Evolutionary conservation across 345 rosid genomes (phyloP), one percentile per base, ranked within the genome.

Genomic region (Turritis glabra): DNA sequence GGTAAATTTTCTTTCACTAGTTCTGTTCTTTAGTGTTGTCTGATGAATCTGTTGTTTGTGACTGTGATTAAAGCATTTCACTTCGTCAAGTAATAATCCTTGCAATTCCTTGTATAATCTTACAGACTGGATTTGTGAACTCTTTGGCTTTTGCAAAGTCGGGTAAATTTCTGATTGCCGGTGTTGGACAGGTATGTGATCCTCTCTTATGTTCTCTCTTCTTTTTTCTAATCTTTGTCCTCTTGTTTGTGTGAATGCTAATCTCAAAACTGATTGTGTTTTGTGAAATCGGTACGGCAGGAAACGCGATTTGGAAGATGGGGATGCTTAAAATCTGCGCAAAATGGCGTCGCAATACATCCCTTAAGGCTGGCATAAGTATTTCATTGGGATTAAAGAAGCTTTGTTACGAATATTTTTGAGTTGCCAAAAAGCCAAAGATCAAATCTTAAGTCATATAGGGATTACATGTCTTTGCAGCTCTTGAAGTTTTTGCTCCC

Each of bases 281-380:
- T 13, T 57, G 67, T 19, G 38, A 67, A 5, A 59, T 71, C 7
- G 9, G 4, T 69, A 52, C 56, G 33, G 56, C 84, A 92, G 99
- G 99, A 96, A 78, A 93, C 97, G 1, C 89, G 97, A 15, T 85
- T 96, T 7, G 99, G 99, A 79, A 84, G 98, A 80, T 96, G 98
- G 98, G 97, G 93, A 9, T 77, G 71, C 29, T 40, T 72, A 67
- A 78, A 85, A 2, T 71, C 79, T 43, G 97, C 96, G 2, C 81
- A 64, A 64, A 92, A 92, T 69, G 97, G 99, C 2, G 96, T 96
- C 11, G 84, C 85, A n/a, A 59, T 96, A 63, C 99, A 88, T 52
- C 81, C 81, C 35, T 71, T 96, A 32, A 84, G 83, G 76, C 85
- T 85, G 72, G 78, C 85, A 13, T 88, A 82, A 79, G 66, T 37